Base-by-base conservation (phyloP, 495 filamentous ascomycete species). In the Neurospora tetrasperma region DNA sequence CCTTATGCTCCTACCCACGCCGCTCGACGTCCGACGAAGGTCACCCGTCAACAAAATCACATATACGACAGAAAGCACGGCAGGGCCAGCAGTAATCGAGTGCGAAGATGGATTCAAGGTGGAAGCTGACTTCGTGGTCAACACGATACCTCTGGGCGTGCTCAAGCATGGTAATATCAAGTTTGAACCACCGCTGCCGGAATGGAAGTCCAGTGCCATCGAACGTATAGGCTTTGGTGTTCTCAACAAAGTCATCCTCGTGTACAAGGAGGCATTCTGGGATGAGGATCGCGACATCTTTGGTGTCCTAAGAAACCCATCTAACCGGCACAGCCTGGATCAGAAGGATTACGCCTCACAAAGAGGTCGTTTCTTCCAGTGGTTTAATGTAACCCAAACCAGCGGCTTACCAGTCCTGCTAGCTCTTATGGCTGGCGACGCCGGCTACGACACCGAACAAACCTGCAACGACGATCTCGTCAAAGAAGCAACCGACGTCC, bases 391-490 rank as follows among this genome's bases (percentile, higher is more conserved):
- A 72, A 89, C 93, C 72, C 92, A 93, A 73, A 96, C 93, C 3
- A 93, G 92, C 69, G 96, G 96, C 7, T 85, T 94, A 42, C 96
- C 96, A 5, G 91, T 92, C 5, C 84, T 99, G 20, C 88, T 98
- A 62, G 96, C 94, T 20, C 88, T 99, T 42, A 98, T 99, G 96
- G 94, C 94, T 54, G 96, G 96, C 23, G 92, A 98, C 77, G 92
- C 96, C n/a, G 96, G 94, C 39, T 90, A 91, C 73, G 89, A 97
- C 74, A 92, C 93, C 2, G 96, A 99, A 81, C 84, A 82, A 59
- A 90, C 87, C 11, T 85, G 87, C 69, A 92, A 97, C 77, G 88
- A 89, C 31, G 86, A 88, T 12, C 88, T 98, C 23, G 86, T 98
- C 68, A 76, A 84, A 8, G 96, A 98, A 79, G 93, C 95, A 40